phyloP scores from a whole-genome alignment of 805 yeast species.

The Middelhovenomyces tepae region DNA sequence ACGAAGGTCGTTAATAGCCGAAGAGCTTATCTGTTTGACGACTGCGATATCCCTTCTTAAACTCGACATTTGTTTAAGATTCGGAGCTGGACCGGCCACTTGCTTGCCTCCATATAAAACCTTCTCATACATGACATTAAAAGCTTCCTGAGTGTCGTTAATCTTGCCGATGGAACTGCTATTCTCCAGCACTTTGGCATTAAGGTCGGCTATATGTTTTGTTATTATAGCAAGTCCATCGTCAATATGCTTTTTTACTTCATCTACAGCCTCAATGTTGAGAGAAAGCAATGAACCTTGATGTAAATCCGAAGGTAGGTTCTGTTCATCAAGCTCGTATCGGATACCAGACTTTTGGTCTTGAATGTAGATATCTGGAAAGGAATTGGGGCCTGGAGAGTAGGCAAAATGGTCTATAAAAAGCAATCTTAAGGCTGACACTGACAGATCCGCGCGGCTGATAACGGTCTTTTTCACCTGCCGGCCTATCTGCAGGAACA shows the following conservation, averaged over 20 bases:
- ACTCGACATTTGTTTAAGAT: conserved; percentile 10
- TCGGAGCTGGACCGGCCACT: conserved; percentile 3
- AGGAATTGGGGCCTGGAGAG: conserved; percentile 58
- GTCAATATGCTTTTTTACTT: conserved; percentile 24
- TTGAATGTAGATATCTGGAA: conserved; percentile 71
- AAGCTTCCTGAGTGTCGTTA: conserved; percentile 10
- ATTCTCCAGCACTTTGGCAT: conserved; percentile 18
- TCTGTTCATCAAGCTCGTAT: conserved; percentile 72
- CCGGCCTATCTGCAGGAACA: conserved; percentile 28
- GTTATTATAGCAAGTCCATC: conserved; percentile 19
- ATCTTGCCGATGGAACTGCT: conserved; percentile 15
- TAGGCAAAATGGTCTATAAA: conserved; percentile 86
- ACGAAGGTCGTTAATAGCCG: conserved; percentile 12
- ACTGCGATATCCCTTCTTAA: conserved; percentile 20
- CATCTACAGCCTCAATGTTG: conserved; percentile 38
- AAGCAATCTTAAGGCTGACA: conserved; percentile 40
- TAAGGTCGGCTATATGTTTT: conserved; percentile 20
- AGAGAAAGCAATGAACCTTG: conserved; percentile 54
- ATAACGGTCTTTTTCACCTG: conserved; percentile 24
- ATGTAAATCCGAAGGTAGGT: conserved; percentile 43
- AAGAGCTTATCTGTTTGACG: conserved; percentile 16
- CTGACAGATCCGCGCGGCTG: conserved; percentile 27
- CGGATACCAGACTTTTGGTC: conserved; percentile 51
- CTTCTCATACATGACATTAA: conserved; percentile 6
- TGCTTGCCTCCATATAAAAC: background rate